Conservation (phyloP, 352 stramenopile species). For the Nannochloropsis limnetica region DNA sequence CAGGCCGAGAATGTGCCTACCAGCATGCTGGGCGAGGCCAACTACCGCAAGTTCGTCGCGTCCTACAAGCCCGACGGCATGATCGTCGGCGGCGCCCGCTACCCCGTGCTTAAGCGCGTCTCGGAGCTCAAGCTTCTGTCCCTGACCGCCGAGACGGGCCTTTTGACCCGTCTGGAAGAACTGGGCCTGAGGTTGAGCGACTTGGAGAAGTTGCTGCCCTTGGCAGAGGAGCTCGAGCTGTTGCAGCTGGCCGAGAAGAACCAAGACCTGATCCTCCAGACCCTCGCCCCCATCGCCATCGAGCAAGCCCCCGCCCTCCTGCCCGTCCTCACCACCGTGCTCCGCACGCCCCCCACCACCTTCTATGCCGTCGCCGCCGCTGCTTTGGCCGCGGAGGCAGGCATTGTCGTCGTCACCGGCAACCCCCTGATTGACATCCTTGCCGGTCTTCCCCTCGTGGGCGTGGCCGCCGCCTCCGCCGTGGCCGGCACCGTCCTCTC, state of each 20-base stretch:
- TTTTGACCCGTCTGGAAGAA: conserved; percentile 35
- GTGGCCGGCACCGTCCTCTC: background rate
- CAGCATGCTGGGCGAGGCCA: conserved; percentile 40
- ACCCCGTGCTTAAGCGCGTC: conserved; percentile 37
- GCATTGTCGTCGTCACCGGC: background rate
- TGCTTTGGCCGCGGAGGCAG: background rate
- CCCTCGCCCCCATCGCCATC: conserved; percentile 36
- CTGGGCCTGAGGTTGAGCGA: conserved; percentile 37
- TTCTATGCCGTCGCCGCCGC: background rate
- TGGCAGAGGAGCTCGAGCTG: conserved; percentile 37
- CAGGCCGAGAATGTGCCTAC: conserved; percentile 22
- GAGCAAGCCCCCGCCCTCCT: conserved; percentile 37
- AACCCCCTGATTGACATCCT: conserved; percentile 7
- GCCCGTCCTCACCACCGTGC: conserved; percentile 3
- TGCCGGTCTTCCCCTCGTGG: background rate
- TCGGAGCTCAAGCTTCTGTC: conserved; percentile 39
- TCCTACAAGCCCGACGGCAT: conserved; percentile 32
- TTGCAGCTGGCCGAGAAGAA: conserved; percentile 35
- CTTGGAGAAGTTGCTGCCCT: conserved; percentile 39
- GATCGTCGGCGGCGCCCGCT: conserved; percentile 8
- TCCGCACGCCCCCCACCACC: background rate
- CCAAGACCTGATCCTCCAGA: conserved; percentile 37
- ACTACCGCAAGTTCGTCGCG: conserved; percentile 38
- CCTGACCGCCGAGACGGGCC: conserved; percentile 35
- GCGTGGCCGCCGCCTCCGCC: background rate